Evolutionary conservation across 1,284 basidiomycete species (phyloP).

Genomic region (Apiotrichum sp.): DNA sequence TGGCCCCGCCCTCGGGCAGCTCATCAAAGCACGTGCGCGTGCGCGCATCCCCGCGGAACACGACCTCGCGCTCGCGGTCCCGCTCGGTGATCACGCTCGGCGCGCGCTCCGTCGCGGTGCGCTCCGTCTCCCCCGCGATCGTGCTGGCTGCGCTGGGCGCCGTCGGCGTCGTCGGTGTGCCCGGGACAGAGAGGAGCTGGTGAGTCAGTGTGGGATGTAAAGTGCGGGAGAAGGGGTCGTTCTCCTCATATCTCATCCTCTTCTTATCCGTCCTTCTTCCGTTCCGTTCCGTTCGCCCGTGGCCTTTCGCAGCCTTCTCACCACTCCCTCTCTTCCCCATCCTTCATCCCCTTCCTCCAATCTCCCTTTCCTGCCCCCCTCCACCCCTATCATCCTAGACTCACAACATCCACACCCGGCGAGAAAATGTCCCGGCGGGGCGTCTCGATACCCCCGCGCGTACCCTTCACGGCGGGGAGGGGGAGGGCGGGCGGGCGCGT

Average conservation of each 20-base stretch:
- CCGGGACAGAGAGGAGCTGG: background rate
- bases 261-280: too few relatives aligned
- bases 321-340: too few relatives aligned
- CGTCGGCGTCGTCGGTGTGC: background rate
- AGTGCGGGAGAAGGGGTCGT: background rate
- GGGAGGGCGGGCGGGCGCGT: slow-evolving; percentile 7
- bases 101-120: background rate
- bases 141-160: too few relatives aligned
- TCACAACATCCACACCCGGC: background rate
- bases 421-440: background rate
- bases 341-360: too few relatives aligned
- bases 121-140: background rate
- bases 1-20: slow-evolving; percentile 16
- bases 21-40: slow-evolving; percentile 23
- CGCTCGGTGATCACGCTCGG: background rate
- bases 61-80: slow-evolving; percentile 1
- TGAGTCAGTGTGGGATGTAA: background rate
- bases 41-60: slow-evolving; percentile 28
- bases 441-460: slow-evolving; percentile 26
- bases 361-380: too few relatives aligned
- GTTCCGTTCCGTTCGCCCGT: too few relatives aligned
- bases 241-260: too few relatives aligned
- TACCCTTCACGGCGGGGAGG: slow-evolving; percentile 29
- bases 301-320: too few relatives aligned
- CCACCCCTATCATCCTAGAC: background rate